Conservation (phyloP, 176 grass and related monocot genomes). For the Poa pratensis region DNA sequence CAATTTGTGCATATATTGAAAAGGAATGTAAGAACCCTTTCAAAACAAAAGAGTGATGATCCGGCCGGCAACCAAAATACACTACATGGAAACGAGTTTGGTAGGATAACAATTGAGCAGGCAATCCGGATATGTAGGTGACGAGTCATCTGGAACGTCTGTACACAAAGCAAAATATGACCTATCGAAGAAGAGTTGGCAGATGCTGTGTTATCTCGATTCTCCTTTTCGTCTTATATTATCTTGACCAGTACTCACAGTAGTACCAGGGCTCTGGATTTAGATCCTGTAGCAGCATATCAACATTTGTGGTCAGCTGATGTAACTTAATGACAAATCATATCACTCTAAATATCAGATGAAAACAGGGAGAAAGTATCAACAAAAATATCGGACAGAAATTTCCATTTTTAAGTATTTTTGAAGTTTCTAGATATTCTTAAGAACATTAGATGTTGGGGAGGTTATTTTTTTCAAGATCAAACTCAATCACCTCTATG, state of each 20-base stretch:
- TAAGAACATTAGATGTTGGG: neutral
- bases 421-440: neutral
- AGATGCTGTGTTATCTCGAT: neutral
- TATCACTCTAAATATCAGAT: neutral
- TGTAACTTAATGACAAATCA: conserved; percentile 18
- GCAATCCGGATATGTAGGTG: neutral
- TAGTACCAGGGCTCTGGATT: conserved; percentile 11
- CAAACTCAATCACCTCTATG: neutral
- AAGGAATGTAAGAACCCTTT: neutral
- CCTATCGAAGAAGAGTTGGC: neutral
- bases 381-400: neutral
- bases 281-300: conserved; percentile 45
- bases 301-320: conserved; percentile 25
- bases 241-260: conserved; percentile 20
- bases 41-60: neutral
- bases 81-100: neutral
- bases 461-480: neutral
- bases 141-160: neutral
- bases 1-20: conserved; percentile 8
- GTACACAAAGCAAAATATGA: neutral
- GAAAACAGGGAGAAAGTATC: neutral
- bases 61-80: neutral
- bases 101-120: neutral
- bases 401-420: neutral
- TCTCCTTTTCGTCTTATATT: neutral